A percentile compares a stretch with the other conserved stretches of the same genome.
These are phyloP conservation scores for Globisporangium acanthophoron DNA, from an alignment of 352 stramenopile genomes.

Conservation along the genomic window DNA sequence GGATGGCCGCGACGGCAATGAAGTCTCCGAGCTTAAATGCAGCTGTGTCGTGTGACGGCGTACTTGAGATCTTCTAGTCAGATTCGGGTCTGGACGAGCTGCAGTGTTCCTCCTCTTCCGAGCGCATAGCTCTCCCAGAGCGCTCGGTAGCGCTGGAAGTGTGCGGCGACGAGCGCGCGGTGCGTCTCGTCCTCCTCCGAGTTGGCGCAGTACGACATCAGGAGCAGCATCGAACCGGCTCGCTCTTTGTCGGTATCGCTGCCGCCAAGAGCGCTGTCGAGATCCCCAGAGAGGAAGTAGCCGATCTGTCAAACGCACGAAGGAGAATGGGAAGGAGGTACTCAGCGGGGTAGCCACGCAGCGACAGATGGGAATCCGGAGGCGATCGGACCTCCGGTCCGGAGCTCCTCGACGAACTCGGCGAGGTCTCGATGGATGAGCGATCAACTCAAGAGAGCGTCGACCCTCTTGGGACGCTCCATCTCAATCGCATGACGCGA, in stretches of 20 bases:
- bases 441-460: not conserved
- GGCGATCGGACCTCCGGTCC: not conserved
- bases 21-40: too few species aligned
- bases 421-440: not conserved
- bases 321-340: not conserved
- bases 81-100: not conserved
- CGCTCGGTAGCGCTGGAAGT: conserved; percentile 42
- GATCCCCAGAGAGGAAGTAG: not conserved
- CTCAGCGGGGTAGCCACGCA: conserved; percentile 3
- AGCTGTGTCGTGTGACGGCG: too few species aligned
- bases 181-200: conserved; percentile 7
- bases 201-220: conserved; percentile 58
- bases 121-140: conserved; percentile 4
- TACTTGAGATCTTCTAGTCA: too few species aligned
- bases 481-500: too few species aligned
- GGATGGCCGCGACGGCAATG: too few species aligned
- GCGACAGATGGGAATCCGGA: not conserved
- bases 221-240: conserved; percentile 14
- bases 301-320: not conserved
- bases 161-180: conserved; percentile 11
- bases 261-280: too few species aligned
- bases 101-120: not conserved
- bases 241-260: not conserved
- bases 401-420: too few species aligned
- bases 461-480: not conserved